Conservation (phyloP, 2,329 filamentous ascomycete genomes). For the Cordyceps cateniannulata region DNA sequence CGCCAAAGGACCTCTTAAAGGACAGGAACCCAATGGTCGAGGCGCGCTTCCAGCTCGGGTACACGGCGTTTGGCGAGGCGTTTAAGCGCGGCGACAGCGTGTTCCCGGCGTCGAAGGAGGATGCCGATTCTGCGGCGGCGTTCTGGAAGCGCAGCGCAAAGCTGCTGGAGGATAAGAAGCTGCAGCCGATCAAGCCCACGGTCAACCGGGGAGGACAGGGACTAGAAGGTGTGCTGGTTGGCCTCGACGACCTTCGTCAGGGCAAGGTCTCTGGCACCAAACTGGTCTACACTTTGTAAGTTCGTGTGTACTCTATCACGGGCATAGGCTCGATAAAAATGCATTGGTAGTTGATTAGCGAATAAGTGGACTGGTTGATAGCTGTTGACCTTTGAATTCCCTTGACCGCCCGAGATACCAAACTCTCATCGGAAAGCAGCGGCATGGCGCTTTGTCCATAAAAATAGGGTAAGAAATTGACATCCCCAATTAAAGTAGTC, state of each 20-base stretch:
- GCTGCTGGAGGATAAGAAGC: slow-evolving; percentile 28
- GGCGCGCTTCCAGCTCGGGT: slow-evolving; percentile 28
- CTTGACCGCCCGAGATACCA: too few species aligned
- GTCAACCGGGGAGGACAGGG: slow-evolving; percentile 20
- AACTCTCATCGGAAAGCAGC: too few species aligned
- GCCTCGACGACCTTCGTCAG: slow-evolving; percentile 25
- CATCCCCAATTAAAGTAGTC: too few species aligned
- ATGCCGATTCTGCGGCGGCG: slow-evolving; percentile 29
- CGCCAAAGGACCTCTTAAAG: not conserved
- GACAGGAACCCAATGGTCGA: slow-evolving; percentile 4
- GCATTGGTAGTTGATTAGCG: too few species aligned
- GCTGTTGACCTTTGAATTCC: too few species aligned
- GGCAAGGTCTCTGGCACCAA: slow-evolving; percentile 34
- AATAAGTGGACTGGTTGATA: too few species aligned
- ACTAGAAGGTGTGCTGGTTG: slow-evolving; percentile 27
- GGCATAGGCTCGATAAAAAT: too few species aligned
- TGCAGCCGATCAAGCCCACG: slow-evolving; percentile 26
- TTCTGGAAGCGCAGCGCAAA: slow-evolving; percentile 29
- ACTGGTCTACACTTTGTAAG: slow-evolving; percentile 35
- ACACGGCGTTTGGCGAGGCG: slow-evolving; percentile 32
- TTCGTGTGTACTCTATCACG: too few species aligned
- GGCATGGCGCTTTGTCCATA: too few species aligned
- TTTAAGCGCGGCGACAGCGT: slow-evolving; percentile 21
- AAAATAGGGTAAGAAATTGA: too few species aligned
- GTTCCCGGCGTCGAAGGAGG: slow-evolving; percentile 19